phyloP scores from a whole-genome alignment of 2,329 filamentous ascomycete species.

The Grosmannia serpens region DNA sequence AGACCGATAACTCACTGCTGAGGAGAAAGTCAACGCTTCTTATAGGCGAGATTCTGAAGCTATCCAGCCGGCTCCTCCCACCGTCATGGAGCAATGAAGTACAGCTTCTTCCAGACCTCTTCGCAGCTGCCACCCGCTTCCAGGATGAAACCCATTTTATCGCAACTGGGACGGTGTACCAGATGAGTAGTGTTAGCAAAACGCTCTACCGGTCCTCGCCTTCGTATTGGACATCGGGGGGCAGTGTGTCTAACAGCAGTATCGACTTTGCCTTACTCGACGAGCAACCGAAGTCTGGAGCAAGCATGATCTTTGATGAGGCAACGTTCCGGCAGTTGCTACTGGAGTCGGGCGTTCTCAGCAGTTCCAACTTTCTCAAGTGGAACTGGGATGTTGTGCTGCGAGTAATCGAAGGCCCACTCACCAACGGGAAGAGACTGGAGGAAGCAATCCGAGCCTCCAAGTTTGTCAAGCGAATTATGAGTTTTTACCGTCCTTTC shows the following conservation, averaged over 20 bases:
- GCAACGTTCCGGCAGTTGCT: conserved; percentile 52
- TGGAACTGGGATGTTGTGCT: conserved; percentile 97
- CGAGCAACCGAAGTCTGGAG: conserved; percentile 42
- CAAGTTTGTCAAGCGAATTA: conserved; percentile 89
- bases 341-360: conserved; percentile 74
- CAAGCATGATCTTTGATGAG: conserved; percentile 43
- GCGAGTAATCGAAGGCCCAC: conserved; percentile 81
- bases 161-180: conserved; percentile 86
- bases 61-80: conserved; percentile 77
- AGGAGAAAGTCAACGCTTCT: conserved; percentile 84
- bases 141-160: conserved; percentile 61
- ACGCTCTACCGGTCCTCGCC: conserved; percentile 74
- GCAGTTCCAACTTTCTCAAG: conserved; percentile 81
- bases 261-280: conserved; percentile 40
- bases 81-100: conserved; percentile 70
- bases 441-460: conserved; percentile 91
- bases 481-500: conserved; percentile 93
- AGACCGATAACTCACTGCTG: conserved; percentile 55
- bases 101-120: conserved; percentile 78
- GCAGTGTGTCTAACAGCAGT: conserved; percentile 23
- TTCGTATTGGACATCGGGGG: conserved; percentile 26
- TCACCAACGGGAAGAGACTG: conserved; percentile 80
- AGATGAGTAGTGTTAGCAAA: conserved; percentile 93
- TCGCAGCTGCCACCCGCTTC: conserved; percentile 65
- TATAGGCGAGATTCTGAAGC: conserved; percentile 81